phyloP scores from a whole-genome alignment of 768 basidiomycete genomes.

The Sporobolomyces roseus region DNA sequence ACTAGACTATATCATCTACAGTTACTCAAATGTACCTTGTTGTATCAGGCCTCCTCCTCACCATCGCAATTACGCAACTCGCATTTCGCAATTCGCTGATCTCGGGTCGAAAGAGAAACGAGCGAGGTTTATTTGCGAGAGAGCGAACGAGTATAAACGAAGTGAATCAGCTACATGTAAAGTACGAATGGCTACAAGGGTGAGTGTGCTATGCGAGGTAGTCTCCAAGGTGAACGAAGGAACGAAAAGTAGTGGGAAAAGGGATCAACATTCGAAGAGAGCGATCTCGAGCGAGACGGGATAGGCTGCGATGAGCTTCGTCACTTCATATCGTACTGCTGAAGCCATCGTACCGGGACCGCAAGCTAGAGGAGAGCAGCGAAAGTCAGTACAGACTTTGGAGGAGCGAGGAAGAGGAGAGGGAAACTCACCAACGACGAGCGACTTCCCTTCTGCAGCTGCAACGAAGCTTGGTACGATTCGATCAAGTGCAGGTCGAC shows the following conservation, averaged over 20 bases:
- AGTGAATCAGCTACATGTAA: too few relatives aligned
- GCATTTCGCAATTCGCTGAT: too few relatives aligned
- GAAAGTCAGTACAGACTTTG: neutral
- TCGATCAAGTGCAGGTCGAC: conserved; percentile 10
- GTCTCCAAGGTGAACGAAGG: too few relatives aligned
- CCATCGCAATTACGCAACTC: neutral
- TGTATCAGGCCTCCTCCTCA: too few relatives aligned
- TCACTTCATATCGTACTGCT: conserved; percentile 21
- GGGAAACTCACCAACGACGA: conserved; percentile 28
- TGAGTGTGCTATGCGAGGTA: too few relatives aligned
- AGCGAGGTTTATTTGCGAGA: too few relatives aligned
- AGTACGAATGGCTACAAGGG: too few relatives aligned
- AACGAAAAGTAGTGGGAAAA: too few relatives aligned
- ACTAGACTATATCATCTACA: too few relatives aligned
- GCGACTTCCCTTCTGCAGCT: conserved; percentile 22
- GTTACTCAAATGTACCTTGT: too few relatives aligned
- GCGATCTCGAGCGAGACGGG: conserved; percentile 31
- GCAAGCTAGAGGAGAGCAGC: conserved; percentile 6
- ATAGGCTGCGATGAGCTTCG: conserved; percentile 26
- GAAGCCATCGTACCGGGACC: conserved; percentile 24
- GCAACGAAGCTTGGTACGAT: conserved; percentile 27
- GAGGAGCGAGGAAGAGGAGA: neutral
- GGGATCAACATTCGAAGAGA: conserved; percentile 28
- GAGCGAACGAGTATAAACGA: neutral
- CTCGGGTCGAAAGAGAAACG: too few relatives aligned